Evolutionary conservation across 371 early-diverging fungal genomes (phyloP).

Genomic region (Dinochytrium kinnereticum): DNA sequence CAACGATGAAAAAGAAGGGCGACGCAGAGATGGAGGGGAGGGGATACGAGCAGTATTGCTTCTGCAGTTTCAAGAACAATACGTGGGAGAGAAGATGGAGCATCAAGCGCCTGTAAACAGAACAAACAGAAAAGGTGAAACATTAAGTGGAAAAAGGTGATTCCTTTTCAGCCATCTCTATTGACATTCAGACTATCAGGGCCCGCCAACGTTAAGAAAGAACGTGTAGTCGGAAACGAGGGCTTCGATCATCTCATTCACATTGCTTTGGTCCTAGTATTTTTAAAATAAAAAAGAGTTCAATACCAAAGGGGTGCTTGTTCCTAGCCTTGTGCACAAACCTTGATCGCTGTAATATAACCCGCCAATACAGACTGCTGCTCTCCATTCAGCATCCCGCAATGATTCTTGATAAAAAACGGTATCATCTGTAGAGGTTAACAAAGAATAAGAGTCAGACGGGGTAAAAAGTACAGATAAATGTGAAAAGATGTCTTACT

Average conservation of each 20-base stretch:
- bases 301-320: background rate
- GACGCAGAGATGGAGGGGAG: too few species aligned
- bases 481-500: background rate
- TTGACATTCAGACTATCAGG: too few species aligned
- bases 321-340: background rate
- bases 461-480: background rate
- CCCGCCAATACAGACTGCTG: background rate
- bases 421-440: background rate
- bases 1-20: too few species aligned
- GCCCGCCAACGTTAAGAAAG: too few species aligned
- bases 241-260: background rate
- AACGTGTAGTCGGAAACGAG: background rate
- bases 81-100: too few species aligned
- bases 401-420: constrained; percentile 7
- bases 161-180: too few species aligned
- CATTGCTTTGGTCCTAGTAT: background rate
- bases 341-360: constrained; percentile 3
- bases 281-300: background rate
- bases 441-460: background rate
- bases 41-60: too few species aligned
- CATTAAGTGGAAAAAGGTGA: too few species aligned
- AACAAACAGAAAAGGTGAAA: too few species aligned
- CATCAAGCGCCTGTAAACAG: too few species aligned
- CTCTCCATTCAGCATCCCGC: background rate
- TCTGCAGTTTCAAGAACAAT: too few species aligned